Evolutionary conservation across 176 grass and related monocot genomes (phyloP), one percentile per base, ranked within the genome.

Genomic region (Oryza officinalis): DNA sequence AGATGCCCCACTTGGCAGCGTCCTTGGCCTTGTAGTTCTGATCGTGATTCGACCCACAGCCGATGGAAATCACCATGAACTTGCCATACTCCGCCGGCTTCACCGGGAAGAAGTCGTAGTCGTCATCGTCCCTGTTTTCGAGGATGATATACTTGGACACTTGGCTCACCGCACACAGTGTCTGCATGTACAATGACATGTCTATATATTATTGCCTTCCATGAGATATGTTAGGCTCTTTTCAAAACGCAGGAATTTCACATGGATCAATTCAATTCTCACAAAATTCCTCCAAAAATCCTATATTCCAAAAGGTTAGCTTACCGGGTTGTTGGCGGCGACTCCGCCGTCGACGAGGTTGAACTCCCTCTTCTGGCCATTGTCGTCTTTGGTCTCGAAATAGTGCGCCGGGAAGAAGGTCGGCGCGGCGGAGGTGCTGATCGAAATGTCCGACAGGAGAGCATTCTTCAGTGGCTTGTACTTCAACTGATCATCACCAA

Each of bases 241-340:
- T 47, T 47, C 33, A 35, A 3, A 15, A 47, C 13, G 11, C 1
- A 43, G 45, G 13, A 47, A 14, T 14, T 47, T 15, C 11, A 5
- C 13, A 15, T 0, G 13, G 15, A 47, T 14, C 4, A 12, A 2
- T 47, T 45, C 2, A 3, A 45, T 45, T 13, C 10, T 2, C 11
- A 10, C 3, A 4, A 45, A 45, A 45, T 2, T 45, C 43, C 43
- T 45, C 11, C 11, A 45, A 13, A 12, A 45, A 3, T 9, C 4
- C 1, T 9, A 7, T 40, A 8, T 3, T 40, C 37, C 37, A 40
- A 40, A 40, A 40, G 5, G 30, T 30, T 30, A 30, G 49, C 52
- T 67, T 97, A 97, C 89, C 2, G 91, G 94, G 69, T 97, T 97
- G 83, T 97, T 97, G 13, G 91, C 91, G 3, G 82, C 91, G 26